Evolutionary conservation across 1,139 yeast genomes (phyloP).

Genomic region (Hemisphaericaspora xylanilytica): DNA sequence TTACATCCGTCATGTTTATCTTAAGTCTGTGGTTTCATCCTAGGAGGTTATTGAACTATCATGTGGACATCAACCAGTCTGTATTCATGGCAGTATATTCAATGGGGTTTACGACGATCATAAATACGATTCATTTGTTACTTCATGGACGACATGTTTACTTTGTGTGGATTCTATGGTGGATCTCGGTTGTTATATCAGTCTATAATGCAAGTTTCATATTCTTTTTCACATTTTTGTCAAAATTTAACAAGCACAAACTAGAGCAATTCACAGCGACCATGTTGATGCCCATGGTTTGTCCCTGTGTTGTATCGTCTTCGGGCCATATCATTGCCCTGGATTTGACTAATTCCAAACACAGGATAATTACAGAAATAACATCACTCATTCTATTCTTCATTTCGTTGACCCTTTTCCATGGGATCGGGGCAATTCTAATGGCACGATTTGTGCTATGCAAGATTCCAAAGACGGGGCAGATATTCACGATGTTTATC

Average conservation of each 20-base stretch:
- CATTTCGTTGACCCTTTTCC: slow-evolving; percentile 10
- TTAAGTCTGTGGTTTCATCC: slow-evolving; percentile 15
- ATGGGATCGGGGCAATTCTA: slow-evolving; percentile 12
- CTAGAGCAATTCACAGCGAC: slow-evolving; percentile 10
- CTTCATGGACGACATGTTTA: slow-evolving; percentile 26
- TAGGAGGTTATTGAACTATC: slow-evolving; percentile 29
- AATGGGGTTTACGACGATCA: slow-evolving; percentile 70
- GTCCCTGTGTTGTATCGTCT: slow-evolving; percentile 13
- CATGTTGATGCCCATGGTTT: slow-evolving; percentile 12
- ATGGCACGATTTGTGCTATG: slow-evolving; percentile 9
- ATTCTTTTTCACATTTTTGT: slow-evolving; percentile 13
- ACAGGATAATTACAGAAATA: slow-evolving; percentile 11
- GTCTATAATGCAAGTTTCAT: slow-evolving; percentile 12
- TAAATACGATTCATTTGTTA: slow-evolving; percentile 44
- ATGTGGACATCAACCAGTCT: slow-evolving; percentile 46
- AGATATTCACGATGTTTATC: slow-evolving; percentile 19
- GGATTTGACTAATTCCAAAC: slow-evolving; percentile 8
- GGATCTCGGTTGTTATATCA: slow-evolving; percentile 14
- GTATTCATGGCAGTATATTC: slow-evolving; percentile 73
- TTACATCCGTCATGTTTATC: slow-evolving; percentile 23
- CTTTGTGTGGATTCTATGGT: slow-evolving; percentile 15
- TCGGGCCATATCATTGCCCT: slow-evolving; percentile 12
- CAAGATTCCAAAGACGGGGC: slow-evolving; percentile 11
- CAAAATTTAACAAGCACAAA: slow-evolving; percentile 11
- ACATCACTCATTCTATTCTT: slow-evolving; percentile 10